These are phyloP conservation scores for Pulveroboletus sp. DNA, from an alignment of 768 basidiomycete genomes.

Conservation along the genomic window DNA sequence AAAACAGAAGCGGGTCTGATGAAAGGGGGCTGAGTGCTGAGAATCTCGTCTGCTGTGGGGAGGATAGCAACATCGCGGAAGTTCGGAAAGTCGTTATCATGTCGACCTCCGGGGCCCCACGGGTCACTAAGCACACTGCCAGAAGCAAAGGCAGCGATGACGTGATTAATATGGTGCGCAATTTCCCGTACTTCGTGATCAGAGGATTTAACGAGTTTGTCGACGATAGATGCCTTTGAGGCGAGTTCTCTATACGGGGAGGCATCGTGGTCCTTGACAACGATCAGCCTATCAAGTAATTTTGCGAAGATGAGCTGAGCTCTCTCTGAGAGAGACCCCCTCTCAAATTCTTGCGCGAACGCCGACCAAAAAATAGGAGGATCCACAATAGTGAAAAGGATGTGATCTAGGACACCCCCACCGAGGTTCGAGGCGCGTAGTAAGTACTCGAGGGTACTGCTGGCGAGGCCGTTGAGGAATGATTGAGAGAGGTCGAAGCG, in stretches of 20 bases:
- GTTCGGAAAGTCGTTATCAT: constrained; percentile 63
- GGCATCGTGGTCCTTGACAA: constrained; percentile 32
- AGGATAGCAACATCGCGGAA: constrained; percentile 59
- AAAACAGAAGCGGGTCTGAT: constrained; percentile 43
- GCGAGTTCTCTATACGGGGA: constrained; percentile 38
- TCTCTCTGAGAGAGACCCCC: constrained; percentile 26
- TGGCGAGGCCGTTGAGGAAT: constrained; percentile 43
- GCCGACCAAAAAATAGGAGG: constrained; percentile 50
- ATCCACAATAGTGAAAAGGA: constrained; percentile 43
- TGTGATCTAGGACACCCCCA: constrained; percentile 39
- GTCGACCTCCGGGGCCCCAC: constrained; percentile 54
- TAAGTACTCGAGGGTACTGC: constrained; percentile 37
- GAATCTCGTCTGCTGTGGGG: constrained; percentile 60
- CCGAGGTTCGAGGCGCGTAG: constrained; percentile 36
- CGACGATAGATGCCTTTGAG: constrained; percentile 27
- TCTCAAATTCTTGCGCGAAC: constrained; percentile 33
- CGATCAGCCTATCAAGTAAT: constrained; percentile 45
- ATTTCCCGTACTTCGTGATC: constrained; percentile 26
- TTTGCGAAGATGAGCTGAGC: constrained; percentile 43
- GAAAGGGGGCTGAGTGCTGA: constrained; percentile 43
- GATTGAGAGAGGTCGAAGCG: constrained; percentile 33
- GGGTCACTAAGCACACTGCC: constrained; percentile 16
- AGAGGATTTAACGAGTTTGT: constrained; percentile 23
- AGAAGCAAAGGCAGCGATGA: constrained; percentile 29
- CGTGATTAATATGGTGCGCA: constrained; percentile 41